Evolutionary conservation across 208 protist genomes (phyloP).

Genomic region (Wallacemonas sp.): DNA sequence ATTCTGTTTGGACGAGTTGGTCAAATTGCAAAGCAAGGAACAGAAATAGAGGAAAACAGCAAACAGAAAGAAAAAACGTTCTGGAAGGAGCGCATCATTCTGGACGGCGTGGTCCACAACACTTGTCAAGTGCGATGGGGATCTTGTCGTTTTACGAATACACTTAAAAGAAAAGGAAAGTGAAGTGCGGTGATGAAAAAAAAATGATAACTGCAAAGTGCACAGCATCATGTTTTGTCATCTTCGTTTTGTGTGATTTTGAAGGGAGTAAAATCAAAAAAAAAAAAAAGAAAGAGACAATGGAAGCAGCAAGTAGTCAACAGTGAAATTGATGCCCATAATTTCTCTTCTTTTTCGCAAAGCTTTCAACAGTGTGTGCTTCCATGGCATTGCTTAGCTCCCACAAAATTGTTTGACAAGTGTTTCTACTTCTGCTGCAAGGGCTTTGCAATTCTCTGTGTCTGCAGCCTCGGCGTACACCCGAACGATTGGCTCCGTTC

Average conservation of each 20-base stretch:
- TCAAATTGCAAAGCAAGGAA: constrained; percentile 29
- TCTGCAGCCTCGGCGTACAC: constrained; percentile 83
- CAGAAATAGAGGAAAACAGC: constrained; percentile 8
- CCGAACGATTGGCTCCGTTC: constrained; percentile 94
- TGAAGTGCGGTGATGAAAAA: background rate
- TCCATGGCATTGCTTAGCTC: too few relatives aligned
- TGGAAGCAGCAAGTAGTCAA: background rate
- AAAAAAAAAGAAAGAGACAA: constrained; percentile 9
- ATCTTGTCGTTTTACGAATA: constrained; percentile 12
- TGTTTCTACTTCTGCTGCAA: constrained; percentile 32
- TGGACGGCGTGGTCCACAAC: too few relatives aligned
- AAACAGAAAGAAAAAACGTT: constrained; percentile 9
- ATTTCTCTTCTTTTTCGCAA: too few relatives aligned
- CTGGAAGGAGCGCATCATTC: too few relatives aligned
- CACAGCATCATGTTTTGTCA: too few relatives aligned
- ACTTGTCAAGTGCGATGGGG: too few relatives aligned
- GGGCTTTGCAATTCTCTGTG: constrained; percentile 26
- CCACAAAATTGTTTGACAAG: constrained; percentile 51
- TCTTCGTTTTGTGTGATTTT: too few relatives aligned
- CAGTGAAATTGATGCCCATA: too few relatives aligned
- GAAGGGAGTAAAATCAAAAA: too few relatives aligned
- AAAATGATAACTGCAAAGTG: too few relatives aligned
- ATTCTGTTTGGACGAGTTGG: too few relatives aligned
- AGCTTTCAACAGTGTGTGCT: too few relatives aligned
- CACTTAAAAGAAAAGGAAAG: background rate